phyloP scores from a whole-genome alignment of 2,329 filamentous ascomycete genomes.

The Geosmithia morbida region DNA sequence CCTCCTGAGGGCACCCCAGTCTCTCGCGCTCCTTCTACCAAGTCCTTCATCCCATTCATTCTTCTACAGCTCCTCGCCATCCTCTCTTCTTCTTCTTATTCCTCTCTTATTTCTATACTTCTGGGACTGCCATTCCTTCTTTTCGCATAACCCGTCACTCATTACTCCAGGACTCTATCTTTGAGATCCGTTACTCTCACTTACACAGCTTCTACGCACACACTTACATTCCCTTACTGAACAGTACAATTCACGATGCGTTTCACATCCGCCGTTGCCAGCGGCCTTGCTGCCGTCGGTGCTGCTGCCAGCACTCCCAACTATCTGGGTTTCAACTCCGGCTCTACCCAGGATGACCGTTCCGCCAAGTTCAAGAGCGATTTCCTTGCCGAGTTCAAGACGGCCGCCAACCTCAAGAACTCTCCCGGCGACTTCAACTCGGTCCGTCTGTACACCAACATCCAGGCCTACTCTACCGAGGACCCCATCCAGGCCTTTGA shows the following conservation, averaged over 20 bases:
- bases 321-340: conserved; percentile 41
- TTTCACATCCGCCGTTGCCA: conserved; percentile 20
- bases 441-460: conserved; percentile 54
- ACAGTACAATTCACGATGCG: conserved; percentile 17
- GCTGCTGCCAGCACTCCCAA: conserved; percentile 24
- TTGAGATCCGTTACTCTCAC: too few relatives aligned
- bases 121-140: conserved; percentile 1
- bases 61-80: neutral
- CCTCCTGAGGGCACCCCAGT: neutral
- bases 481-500: conserved; percentile 74
- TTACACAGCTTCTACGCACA: neutral
- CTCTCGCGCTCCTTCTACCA: neutral
- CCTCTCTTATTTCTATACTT: neutral
- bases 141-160: conserved; percentile 1
- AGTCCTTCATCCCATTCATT: neutral
- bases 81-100: neutral
- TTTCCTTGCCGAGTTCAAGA: conserved; percentile 30
- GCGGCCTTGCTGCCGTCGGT: conserved; percentile 22
- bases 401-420: conserved; percentile 16
- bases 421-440: conserved; percentile 40
- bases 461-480: conserved; percentile 48
- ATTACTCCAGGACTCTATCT: neutral
- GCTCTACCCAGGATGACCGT: conserved; percentile 27
- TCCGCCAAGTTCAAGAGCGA: conserved; percentile 38
- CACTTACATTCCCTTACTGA: neutral